Conservation (phyloP, 192 early-diverging fungal species). For the Coemansia sp. region DNA sequence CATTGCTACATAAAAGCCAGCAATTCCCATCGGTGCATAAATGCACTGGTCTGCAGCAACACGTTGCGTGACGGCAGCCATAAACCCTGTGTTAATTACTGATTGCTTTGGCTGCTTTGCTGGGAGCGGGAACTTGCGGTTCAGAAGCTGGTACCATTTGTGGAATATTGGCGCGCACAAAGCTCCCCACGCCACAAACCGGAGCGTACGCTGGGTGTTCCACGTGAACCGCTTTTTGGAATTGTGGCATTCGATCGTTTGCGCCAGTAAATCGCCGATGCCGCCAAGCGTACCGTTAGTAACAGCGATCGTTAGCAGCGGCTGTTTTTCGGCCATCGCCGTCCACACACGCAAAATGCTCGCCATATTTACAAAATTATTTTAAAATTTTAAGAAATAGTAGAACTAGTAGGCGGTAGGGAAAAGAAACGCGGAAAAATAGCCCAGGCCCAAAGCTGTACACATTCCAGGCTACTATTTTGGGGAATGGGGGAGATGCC, state of each 20-base stretch:
- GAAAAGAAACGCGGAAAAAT: not conserved
- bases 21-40: slow-evolving; percentile 71
- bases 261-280: slow-evolving; percentile 65
- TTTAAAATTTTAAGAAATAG: not conserved
- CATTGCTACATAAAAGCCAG: slow-evolving; percentile 64
- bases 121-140: slow-evolving; percentile 60
- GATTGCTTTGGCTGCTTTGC: not conserved
- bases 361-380: slow-evolving; percentile 9
- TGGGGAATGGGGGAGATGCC: not conserved
- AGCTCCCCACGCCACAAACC: slow-evolving; percentile 70
- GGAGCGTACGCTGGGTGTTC: slow-evolving; percentile 50
- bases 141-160: slow-evolving; percentile 69
- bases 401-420: no score
- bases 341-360: slow-evolving; percentile 41
- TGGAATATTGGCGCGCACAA: slow-evolving; percentile 67
- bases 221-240: slow-evolving; percentile 24
- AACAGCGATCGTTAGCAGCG: slow-evolving; percentile 63
- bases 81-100: not conserved
- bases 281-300: slow-evolving; percentile 69
- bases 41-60: slow-evolving; percentile 62
- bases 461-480: not conserved
- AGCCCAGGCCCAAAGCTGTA: not conserved
- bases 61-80: slow-evolving; percentile 49
- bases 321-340: slow-evolving; percentile 50
- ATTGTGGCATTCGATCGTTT: slow-evolving; percentile 51